Conservation (phyloP, 208 protist species). For the Tritrichomonas musculus region DNA sequence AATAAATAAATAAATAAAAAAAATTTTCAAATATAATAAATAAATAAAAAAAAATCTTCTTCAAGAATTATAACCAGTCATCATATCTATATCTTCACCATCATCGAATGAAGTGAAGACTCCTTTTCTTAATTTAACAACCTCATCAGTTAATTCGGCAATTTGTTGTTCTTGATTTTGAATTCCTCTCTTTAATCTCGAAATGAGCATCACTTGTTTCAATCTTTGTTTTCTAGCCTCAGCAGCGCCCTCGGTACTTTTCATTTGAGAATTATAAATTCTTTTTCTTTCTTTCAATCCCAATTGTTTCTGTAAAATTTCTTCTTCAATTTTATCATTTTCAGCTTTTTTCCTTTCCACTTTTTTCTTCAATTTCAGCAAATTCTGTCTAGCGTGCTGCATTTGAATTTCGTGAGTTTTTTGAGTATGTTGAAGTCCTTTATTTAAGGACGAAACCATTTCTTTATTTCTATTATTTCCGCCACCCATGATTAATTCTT, state of each 20-base stretch:
- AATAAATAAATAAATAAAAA: too few species aligned
- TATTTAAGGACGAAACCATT: not conserved
- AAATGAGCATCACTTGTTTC: constrained; percentile 27
- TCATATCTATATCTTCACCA: constrained; percentile 18
- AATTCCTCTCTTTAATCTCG: not conserved
- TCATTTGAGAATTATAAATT: constrained; percentile 20
- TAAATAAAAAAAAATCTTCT: too few species aligned
- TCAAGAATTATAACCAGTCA: constrained; percentile 21
- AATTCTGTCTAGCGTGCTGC: not conserved
- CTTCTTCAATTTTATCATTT: constrained; percentile 32
- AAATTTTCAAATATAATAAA: too few species aligned
- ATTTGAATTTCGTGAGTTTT: not conserved
- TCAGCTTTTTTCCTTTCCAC: not conserved
- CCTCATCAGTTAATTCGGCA: not conserved
- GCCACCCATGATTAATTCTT: not conserved
- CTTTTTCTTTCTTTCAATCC: constrained; percentile 1
- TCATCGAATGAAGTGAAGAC: constrained; percentile 25
- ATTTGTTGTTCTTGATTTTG: not conserved
- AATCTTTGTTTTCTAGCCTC: constrained; percentile 16
- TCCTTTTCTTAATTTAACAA: not conserved
- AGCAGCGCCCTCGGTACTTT: not conserved
- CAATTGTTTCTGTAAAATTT: not conserved
- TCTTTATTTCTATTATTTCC: not conserved
- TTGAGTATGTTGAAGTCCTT: not conserved
- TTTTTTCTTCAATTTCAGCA: not conserved